Evolutionary conservation across 2,329 filamentous ascomycete genomes (phyloP).

Genomic region (Chrysoporthe puriensis): DNA sequence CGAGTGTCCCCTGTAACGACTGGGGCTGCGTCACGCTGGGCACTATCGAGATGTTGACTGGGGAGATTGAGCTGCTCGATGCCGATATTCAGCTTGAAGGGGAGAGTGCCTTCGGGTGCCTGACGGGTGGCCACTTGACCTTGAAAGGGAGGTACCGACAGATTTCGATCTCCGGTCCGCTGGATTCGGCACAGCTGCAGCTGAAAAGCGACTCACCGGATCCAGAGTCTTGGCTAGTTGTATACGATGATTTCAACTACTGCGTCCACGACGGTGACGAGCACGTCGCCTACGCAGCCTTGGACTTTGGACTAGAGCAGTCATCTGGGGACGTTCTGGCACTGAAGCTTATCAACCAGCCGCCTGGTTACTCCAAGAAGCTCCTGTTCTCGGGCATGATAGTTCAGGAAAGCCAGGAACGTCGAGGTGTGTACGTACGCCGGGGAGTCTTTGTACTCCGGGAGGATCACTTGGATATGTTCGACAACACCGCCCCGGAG

Average conservation of each 20-base stretch:
- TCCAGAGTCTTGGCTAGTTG: no score
- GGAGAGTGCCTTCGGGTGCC: not conserved
- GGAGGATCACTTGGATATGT: not conserved
- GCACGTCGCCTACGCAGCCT: not conserved
- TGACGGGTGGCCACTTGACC: not conserved
- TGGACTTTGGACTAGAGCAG: not conserved
- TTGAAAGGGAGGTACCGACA: not conserved
- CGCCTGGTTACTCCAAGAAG: not conserved
- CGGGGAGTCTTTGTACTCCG: not conserved
- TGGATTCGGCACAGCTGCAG: not conserved
- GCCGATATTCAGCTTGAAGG: not conserved
- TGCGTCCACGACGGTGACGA: not conserved
- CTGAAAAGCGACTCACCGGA: not conserved
- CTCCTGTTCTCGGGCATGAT: not conserved
- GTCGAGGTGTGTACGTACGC: not conserved
- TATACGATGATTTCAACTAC: not conserved
- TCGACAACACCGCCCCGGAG: not conserved
- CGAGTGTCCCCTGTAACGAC: not conserved
- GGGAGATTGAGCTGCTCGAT: conserved; percentile 4
- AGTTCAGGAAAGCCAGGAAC: not conserved
- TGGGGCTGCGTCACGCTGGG: not conserved
- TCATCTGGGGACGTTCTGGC: not conserved
- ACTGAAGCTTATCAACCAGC: not conserved
- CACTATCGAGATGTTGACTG: not conserved
- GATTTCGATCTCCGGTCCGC: not conserved